A percentile compares a stretch with the other conserved stretches of the same genome.
Conservation (phyloP, 179 eudicot genomes). For the Spergularia azorica region DNA sequence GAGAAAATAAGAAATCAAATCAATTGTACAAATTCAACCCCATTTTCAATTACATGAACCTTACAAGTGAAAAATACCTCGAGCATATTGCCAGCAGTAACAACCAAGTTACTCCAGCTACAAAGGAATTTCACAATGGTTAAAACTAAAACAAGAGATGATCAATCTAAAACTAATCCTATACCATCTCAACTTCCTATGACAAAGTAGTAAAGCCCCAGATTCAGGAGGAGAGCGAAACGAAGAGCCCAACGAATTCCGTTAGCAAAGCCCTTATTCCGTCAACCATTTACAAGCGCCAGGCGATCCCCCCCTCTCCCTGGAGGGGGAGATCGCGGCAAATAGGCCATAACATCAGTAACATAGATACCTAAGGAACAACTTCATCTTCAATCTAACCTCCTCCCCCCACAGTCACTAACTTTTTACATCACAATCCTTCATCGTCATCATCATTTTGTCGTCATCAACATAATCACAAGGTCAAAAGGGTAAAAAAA, state of each 20-base stretch:
- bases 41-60: slow-evolving; percentile 23
- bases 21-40: slow-evolving; percentile 21
- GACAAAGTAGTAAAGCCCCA: slow-evolving; percentile 1
- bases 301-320: slow-evolving; percentile 11
- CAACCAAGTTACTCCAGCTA: slow-evolving; percentile 8
- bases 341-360: slow-evolving; percentile 19
- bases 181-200: slow-evolving; percentile 20
- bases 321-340: slow-evolving; percentile 25
- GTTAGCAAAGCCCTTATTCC: slow-evolving; percentile 48
- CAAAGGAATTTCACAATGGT: slow-evolving; percentile 15
- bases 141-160: slow-evolving; percentile 25
- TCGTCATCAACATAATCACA: slow-evolving; percentile 16
- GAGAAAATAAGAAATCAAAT: slow-evolving; percentile 3
- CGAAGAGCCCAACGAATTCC: slow-evolving; percentile 18
- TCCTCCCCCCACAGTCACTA: slow-evolving; percentile 23
- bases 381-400: slow-evolving; percentile 23
- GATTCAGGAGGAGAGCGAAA: background rate
- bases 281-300: slow-evolving; percentile 49
- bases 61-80: slow-evolving; percentile 18
- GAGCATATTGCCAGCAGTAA: slow-evolving; percentile 1
- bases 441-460: slow-evolving; percentile 23
- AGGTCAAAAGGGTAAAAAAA: background rate
- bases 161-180: slow-evolving; percentile 13
- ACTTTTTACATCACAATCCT: slow-evolving; percentile 35
- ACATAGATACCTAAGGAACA: slow-evolving; percentile 24